Conservation (phyloP, 345 rosid species). For the Eutrema yunnanense region DNA sequence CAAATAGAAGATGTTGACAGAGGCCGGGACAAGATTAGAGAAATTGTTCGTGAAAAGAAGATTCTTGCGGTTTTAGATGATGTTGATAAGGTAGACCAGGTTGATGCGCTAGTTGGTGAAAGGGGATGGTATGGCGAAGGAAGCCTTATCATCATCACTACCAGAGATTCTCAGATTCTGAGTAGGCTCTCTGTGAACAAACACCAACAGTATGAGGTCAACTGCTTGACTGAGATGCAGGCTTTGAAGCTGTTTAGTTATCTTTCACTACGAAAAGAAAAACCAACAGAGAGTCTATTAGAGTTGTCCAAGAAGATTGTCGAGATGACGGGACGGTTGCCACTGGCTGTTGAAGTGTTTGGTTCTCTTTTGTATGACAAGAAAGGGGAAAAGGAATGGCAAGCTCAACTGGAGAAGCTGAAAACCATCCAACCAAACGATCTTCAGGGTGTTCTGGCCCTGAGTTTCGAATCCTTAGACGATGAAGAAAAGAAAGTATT, state of each 20-base stretch:
- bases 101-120: conserved; percentile 41
- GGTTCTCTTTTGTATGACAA: conserved; percentile 52
- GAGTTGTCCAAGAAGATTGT: conserved; percentile 40
- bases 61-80: conserved; percentile 58
- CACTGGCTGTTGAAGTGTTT: conserved; percentile 71
- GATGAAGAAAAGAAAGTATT: conserved; percentile 40
- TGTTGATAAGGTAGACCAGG: conserved; percentile 37
- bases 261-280: conserved; percentile 52
- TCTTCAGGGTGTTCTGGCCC: conserved; percentile 41
- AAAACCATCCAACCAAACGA: conserved; percentile 9
- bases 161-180: conserved; percentile 37
- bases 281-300: conserved; percentile 33
- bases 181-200: conserved; percentile 20
- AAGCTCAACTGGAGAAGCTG: conserved; percentile 41
- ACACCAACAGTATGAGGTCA: conserved; percentile 38
- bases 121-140: conserved; percentile 43
- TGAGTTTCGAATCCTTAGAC: conserved; percentile 56
- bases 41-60: conserved; percentile 14
- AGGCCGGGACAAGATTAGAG: conserved; percentile 27
- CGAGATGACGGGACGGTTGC: conserved; percentile 40
- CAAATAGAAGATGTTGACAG: conserved; percentile 4
- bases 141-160: conserved; percentile 52
- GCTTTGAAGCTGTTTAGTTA: conserved; percentile 51
- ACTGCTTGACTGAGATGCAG: conserved; percentile 26
- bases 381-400: conserved; percentile 47